These are phyloP conservation scores for Phytophthora pistaciae DNA, from an alignment of 352 stramenopile genomes.

Conservation along the genomic window DNA sequence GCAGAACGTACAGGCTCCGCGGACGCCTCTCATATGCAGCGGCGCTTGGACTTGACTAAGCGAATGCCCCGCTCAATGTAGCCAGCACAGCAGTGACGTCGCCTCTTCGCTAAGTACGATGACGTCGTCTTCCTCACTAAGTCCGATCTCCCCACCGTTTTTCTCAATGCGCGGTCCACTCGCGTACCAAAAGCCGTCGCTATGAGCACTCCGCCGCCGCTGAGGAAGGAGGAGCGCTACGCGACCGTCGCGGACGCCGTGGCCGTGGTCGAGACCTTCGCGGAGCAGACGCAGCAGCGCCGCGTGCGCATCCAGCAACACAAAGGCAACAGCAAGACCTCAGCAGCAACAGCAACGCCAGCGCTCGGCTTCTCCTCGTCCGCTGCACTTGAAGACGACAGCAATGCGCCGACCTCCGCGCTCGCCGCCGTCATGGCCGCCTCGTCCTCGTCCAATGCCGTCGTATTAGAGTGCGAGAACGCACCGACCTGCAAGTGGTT, in stretches of 20 bases:
- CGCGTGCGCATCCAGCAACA: slow-evolving; percentile 61
- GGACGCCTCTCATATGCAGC: slow-evolving; percentile 34
- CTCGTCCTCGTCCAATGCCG: slow-evolving; percentile 41
- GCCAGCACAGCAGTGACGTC: not conserved
- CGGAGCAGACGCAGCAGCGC: slow-evolving; percentile 61
- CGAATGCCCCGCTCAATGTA: not conserved
- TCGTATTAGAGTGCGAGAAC: slow-evolving; percentile 72
- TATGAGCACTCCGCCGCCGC: slow-evolving; percentile 15
- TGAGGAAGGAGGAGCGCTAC: slow-evolving; percentile 71
- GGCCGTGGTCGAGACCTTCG: slow-evolving; percentile 68
- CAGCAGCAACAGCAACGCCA: not conserved
- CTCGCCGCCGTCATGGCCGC: not conserved
- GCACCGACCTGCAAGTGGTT: slow-evolving; percentile 82
- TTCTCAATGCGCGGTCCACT: slow-evolving; percentile 12
- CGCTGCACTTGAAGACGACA: not conserved
- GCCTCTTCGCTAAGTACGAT: not conserved
- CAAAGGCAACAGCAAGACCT: slow-evolving; percentile 24
- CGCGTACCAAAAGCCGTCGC: slow-evolving; percentile 48
- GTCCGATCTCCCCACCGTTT: not conserved
- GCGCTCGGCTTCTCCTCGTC: slow-evolving; percentile 8
- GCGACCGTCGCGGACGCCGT: slow-evolving; percentile 70
- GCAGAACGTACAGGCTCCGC: slow-evolving; percentile 63
- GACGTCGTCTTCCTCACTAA: not conserved
- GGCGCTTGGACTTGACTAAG: not conserved
- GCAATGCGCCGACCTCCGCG: not conserved